Evolutionary conservation across 2,329 filamentous ascomycete species (phyloP).

Genomic region (Trichophyton rubrum): DNA sequence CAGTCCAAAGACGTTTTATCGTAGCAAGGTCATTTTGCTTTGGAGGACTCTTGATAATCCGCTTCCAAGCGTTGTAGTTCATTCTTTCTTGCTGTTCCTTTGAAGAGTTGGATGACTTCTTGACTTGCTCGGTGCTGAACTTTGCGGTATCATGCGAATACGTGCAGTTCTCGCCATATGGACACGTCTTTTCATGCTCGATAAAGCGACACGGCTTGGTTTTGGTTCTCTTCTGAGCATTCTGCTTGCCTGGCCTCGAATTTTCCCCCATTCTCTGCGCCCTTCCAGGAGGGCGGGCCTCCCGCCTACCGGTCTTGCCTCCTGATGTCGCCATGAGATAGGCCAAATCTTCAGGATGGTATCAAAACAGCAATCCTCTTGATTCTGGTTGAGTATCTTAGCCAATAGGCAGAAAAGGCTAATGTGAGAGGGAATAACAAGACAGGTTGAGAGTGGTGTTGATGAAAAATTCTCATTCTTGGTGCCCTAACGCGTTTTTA

Average conservation of each 20-base stretch:
- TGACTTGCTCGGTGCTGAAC: not conserved
- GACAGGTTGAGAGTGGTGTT: too few relatives aligned
- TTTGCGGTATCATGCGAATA: not conserved
- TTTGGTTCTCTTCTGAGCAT: not conserved
- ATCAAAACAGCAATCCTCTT: not conserved
- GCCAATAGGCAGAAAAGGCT: not conserved
- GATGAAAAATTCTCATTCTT: too few relatives aligned
- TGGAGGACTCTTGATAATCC: constrained; percentile 15
- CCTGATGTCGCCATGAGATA: not conserved
- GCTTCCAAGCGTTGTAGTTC: constrained; percentile 22
- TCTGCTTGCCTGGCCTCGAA: too few relatives aligned
- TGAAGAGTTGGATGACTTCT: constrained; percentile 5
- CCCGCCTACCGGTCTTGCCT: not conserved
- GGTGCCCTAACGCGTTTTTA: too few relatives aligned
- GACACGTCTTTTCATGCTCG: not conserved
- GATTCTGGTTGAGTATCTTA: too few relatives aligned
- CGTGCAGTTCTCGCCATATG: not conserved
- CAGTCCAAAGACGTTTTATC: constrained; percentile 20
- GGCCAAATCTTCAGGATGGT: not conserved
- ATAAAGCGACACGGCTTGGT: not conserved
- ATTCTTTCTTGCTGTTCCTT: constrained; percentile 17
- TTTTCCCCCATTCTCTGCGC: not conserved
- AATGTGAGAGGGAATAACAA: not conserved
- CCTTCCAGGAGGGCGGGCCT: not conserved
- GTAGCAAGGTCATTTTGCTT: constrained; percentile 12